phyloP scores from a whole-genome alignment of 1,284 basidiomycete species.

The Cryptococcus floricola region DNA sequence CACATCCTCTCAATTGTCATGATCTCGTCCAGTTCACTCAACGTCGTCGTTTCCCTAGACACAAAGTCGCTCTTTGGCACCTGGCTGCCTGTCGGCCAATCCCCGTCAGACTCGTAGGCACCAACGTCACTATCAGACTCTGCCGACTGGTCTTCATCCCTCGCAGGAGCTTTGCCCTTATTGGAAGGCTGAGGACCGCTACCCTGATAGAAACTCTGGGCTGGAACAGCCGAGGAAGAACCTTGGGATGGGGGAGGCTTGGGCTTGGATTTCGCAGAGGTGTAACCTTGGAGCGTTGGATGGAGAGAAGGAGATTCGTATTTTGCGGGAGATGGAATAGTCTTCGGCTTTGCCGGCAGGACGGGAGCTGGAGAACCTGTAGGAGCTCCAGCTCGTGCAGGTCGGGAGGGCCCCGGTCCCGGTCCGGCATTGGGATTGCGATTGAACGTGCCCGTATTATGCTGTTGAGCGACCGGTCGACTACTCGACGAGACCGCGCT shows the following conservation, averaged over 20 bases:
- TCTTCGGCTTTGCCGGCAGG: background rate
- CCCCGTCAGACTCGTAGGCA: background rate
- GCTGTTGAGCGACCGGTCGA: background rate
- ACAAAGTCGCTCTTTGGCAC: background rate
- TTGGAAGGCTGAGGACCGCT: background rate
- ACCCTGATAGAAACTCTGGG: background rate
- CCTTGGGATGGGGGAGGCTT: background rate
- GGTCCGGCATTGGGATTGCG: background rate
- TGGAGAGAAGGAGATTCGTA: background rate
- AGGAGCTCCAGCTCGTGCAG: background rate
- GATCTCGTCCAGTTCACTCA: conserved; percentile 9
- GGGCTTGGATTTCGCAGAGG: background rate
- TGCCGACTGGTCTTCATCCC: background rate
- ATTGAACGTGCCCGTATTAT: background rate
- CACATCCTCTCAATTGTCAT: conserved; percentile 9
- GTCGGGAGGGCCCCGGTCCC: background rate
- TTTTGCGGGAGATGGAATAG: too few species aligned
- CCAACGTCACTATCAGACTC: background rate
- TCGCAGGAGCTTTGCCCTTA: background rate
- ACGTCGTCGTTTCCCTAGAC: background rate
- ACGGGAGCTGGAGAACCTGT: background rate
- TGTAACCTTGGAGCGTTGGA: background rate
- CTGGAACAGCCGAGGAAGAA: background rate
- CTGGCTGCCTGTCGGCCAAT: background rate
- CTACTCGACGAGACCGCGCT: background rate